Evolutionary conservation across 176 grass and related monocot species (phyloP), one percentile per base, ranked within the genome.

Genomic region (Carex scoparia): DNA sequence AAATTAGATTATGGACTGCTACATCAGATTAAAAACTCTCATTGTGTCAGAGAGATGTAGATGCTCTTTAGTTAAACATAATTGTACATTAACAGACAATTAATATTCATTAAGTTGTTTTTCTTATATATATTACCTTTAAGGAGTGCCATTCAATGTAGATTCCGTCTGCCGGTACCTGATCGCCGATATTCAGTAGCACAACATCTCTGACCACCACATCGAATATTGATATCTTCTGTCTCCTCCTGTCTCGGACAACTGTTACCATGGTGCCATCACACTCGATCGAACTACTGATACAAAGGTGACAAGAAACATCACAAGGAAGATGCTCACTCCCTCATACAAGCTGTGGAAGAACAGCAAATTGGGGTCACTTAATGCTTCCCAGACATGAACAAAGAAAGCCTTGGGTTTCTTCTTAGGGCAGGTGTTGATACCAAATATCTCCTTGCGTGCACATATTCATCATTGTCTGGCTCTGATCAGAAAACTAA

Each of bases 301-400:
- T 0, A 94, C 89, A 1, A 46, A 72, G 0, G 89, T 80, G 0
- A 97, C 89, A 1, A 94, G 81, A 85, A 97, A 94, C 9, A 94
- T 89, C 0, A 89, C 89, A 13, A 97, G 84, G 61, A 97, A 94
- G 66, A 97, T 97, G 61, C 91, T 91, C 0, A 88, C 89, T 16
- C 89, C 89, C 19, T 97, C 91, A 12, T 97, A 91, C 91, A 89
- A 94, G 1, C 94, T 91, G 27, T 91, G 76, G 30, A 97, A 89
- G 7, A 91, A 74, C n/a, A 97, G 2, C 16, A 97, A 68, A 85
- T 94, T 92, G 1, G 83, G 84, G 61, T 96, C 89, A 8, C 61
- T 78, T 31, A 96, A 84, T 1, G 91, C 94, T 1, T n/a, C n/a
- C n/a, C n/a, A n/a, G n/a, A n/a, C n/a, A n/a, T n/a, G n/a, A n/a